Conservation (phyloP, 768 basidiomycete genomes). For the Suillus hirtellus region DNA sequence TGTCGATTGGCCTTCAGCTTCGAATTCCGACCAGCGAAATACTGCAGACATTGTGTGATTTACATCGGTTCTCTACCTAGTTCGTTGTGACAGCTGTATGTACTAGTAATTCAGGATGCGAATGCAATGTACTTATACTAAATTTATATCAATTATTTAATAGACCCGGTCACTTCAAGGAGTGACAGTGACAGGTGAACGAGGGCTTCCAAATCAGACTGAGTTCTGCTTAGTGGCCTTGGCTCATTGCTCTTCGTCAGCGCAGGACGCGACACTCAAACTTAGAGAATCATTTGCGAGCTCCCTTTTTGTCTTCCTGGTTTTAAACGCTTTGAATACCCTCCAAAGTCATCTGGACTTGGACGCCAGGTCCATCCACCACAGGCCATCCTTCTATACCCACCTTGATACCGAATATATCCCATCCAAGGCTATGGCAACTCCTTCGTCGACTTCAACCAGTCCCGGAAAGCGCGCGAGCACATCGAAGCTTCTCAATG, state of each 20-base stretch:
- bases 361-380: conserved; percentile 1
- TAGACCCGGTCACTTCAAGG: neutral
- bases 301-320: conserved; percentile 17
- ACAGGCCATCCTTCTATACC: conserved; percentile 11
- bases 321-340: neutral
- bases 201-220: conserved; percentile 33
- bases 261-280: conserved; percentile 38
- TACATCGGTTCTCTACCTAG: neutral
- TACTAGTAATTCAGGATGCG: neutral
- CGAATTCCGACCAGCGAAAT: neutral
- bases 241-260: conserved; percentile 30
- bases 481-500: conserved; percentile 59
- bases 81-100: neutral
- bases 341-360: conserved; percentile 1
- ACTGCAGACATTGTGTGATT: neutral
- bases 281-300: conserved; percentile 15
- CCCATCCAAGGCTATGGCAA: conserved; percentile 22
- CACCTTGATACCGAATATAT: conserved; percentile 4
- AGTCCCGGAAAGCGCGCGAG: conserved; percentile 31
- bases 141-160: neutral
- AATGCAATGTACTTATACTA: neutral
- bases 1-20: neutral
- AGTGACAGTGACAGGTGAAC: conserved; percentile 11
- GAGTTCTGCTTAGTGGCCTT: conserved; percentile 10
- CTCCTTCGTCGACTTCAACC: conserved; percentile 21